A percentile compares a stretch with the other conserved stretches of the same genome.
Conservation (phyloP, 2,329 filamentous ascomycete species). For the Aciculosporium take region DNA sequence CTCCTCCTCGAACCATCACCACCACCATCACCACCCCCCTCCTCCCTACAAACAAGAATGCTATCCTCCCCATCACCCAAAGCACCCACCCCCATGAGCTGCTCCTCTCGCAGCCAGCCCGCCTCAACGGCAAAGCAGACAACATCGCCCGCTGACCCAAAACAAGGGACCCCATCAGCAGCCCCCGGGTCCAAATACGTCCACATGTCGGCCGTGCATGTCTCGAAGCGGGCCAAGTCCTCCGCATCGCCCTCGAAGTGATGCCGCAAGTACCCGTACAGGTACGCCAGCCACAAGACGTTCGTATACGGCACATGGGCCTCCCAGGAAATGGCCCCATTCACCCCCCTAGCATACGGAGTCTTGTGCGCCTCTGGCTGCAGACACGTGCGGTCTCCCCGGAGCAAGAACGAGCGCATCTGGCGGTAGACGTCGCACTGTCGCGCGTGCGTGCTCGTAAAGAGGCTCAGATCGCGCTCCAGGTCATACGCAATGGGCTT, state of each 20-base stretch:
- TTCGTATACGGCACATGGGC: slow-evolving; percentile 47
- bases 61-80: slow-evolving; percentile 27
- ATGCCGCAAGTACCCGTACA: slow-evolving; percentile 37
- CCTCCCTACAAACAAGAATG: slow-evolving; percentile 22
- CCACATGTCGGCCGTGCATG: slow-evolving; percentile 38
- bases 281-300: slow-evolving; percentile 49
- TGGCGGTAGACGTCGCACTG: slow-evolving; percentile 50
- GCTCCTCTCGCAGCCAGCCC: slow-evolving; percentile 40
- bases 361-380: slow-evolving; percentile 31
- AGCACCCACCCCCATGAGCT: slow-evolving; percentile 28
- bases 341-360: slow-evolving; percentile 31
- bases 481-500: slow-evolving; percentile 40
- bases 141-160: slow-evolving; percentile 40
- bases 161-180: slow-evolving; percentile 31
- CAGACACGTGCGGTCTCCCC: slow-evolving; percentile 35
- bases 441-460: slow-evolving; percentile 43
- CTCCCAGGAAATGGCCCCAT: slow-evolving; percentile 39
- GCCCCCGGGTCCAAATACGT: slow-evolving; percentile 38
- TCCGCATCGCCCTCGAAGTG: slow-evolving; percentile 33
- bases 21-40: slow-evolving; percentile 11
- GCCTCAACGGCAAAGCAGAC: slow-evolving; percentile 43
- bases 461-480: slow-evolving; percentile 44
- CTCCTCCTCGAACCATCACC: slow-evolving; percentile 12
- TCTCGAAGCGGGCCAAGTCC: slow-evolving; percentile 31
- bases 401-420: slow-evolving; percentile 43